These are phyloP conservation scores for Annulohypoxylon bovei DNA, from an alignment of 495 filamentous ascomycete genomes.

Conservation along the genomic window DNA sequence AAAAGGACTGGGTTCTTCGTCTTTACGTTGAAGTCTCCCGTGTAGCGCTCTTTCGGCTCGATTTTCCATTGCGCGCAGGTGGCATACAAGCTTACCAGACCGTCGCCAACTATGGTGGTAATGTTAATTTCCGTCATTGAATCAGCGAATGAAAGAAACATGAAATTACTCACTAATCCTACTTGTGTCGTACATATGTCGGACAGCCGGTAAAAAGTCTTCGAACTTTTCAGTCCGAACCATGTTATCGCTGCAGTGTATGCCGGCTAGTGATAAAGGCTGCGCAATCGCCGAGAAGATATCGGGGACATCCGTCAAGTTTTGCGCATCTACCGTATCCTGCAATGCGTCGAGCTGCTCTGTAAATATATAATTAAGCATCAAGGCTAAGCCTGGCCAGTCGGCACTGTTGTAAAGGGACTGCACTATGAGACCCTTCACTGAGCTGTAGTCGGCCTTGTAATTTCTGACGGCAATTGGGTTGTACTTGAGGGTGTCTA, in stretches of 20 bases:
- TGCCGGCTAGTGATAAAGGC: conserved; percentile 23
- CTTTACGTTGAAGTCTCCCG: conserved; percentile 52
- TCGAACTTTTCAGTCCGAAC: conserved; percentile 35
- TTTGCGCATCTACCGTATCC: not conserved
- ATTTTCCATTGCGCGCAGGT: conserved; percentile 57
- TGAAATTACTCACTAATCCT: conserved; percentile 25
- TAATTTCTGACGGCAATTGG: conserved; percentile 36
- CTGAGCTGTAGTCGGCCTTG: conserved; percentile 41
- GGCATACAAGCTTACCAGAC: conserved; percentile 24
- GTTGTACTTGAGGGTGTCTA: conserved; percentile 43
- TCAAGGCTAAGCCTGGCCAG: conserved; percentile 40
- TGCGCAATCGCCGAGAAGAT: not conserved
- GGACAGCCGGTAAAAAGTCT: conserved; percentile 37
- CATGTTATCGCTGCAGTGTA: conserved; percentile 43
- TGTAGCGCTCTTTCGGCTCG: conserved; percentile 55
- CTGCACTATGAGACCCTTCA: conserved; percentile 38
- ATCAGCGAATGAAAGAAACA: too few relatives aligned
- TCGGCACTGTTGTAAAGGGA: conserved; percentile 37
- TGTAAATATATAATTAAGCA: conserved; percentile 41
- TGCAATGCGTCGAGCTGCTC: conserved; percentile 10
- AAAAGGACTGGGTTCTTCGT: conserved; percentile 58
- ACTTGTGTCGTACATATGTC: conserved; percentile 19
- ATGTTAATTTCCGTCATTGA: conserved; percentile 7
- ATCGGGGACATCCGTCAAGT: not conserved
- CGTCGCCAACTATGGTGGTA: conserved; percentile 35